These are phyloP conservation scores for Hemerocallis citrina DNA, from an alignment of 106 monocot species.

Conservation along the genomic window DNA sequence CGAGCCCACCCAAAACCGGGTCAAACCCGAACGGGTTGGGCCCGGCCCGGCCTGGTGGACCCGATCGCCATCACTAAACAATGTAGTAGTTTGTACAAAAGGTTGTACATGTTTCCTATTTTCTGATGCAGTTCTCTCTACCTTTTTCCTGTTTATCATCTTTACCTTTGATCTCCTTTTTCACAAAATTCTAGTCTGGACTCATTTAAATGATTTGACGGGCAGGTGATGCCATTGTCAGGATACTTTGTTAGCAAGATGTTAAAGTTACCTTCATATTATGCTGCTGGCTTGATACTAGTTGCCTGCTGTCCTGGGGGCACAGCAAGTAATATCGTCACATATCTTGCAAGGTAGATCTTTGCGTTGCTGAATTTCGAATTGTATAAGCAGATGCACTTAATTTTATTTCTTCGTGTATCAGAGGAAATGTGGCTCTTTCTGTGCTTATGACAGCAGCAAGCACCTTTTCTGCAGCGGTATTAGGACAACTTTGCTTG, in stretches of 20 bases:
- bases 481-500: constrained; percentile 13
- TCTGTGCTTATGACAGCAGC: constrained; percentile 91
- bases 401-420: constrained; percentile 15
- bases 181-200: neutral
- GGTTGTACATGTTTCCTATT: too few species aligned
- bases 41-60: too few species aligned
- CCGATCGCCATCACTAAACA: too few species aligned
- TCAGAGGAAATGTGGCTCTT: constrained; percentile 88
- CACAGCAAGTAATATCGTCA: constrained; percentile 90
- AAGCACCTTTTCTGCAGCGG: constrained; percentile 81
- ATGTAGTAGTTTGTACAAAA: too few species aligned
- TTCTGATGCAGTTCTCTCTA: too few species aligned
- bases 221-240: constrained; percentile 90
- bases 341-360: constrained; percentile 77
- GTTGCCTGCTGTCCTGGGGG: constrained; percentile 98
- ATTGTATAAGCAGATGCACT: neutral
- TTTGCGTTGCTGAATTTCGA: neutral
- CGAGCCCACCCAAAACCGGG: too few species aligned
- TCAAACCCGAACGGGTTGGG: too few species aligned
- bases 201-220: constrained; percentile 5
- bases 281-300: constrained; percentile 87
- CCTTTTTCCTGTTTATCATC: too few species aligned
- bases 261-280: constrained; percentile 74
- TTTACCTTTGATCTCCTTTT: neutral
- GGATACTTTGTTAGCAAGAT: constrained; percentile 69